Conservation (phyloP, 805 yeast species). For the Saccharomycopsis malanga region DNA sequence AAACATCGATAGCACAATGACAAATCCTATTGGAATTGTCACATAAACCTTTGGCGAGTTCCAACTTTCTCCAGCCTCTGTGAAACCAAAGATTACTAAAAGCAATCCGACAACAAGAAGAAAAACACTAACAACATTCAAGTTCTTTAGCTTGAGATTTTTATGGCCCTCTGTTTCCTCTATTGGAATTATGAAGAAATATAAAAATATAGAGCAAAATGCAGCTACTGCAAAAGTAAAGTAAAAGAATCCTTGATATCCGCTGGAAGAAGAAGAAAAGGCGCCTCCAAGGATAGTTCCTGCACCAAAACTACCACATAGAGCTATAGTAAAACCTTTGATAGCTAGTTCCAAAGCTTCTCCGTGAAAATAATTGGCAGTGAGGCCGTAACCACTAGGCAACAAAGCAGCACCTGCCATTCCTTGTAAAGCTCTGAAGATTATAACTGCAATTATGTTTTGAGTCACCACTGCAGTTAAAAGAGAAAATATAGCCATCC, state of each 20-base stretch:
- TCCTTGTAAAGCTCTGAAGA: constrained; percentile 41
- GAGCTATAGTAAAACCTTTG: constrained; percentile 25
- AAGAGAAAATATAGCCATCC: constrained; percentile 33
- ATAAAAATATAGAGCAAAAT: constrained; percentile 23
- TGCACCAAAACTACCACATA: constrained; percentile 31
- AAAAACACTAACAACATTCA: constrained; percentile 33
- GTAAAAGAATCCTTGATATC: constrained; percentile 35
- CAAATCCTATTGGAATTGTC: constrained; percentile 34
- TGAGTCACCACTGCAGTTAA: constrained; percentile 31
- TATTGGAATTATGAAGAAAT: constrained; percentile 29
- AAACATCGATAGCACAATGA: constrained; percentile 26
- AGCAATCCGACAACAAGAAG: constrained; percentile 32
- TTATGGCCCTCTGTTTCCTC: constrained; percentile 25
- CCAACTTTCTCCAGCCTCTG: constrained; percentile 42
- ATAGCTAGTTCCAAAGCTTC: constrained; percentile 27
- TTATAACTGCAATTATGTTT: constrained; percentile 31
- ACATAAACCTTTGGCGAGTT: constrained; percentile 35
- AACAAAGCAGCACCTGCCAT: constrained; percentile 36
- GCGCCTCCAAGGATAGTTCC: constrained; percentile 42
- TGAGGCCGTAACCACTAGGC: constrained; percentile 33
- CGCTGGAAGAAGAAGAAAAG: constrained; percentile 31
- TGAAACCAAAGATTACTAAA: constrained; percentile 37
- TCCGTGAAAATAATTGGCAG: constrained; percentile 29
- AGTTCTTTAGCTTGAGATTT: constrained; percentile 24
- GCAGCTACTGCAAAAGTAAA: constrained; percentile 31